Base-by-base conservation (phyloP, 176 grass and related monocot genomes). In the Pontederia crassipes region DNA sequence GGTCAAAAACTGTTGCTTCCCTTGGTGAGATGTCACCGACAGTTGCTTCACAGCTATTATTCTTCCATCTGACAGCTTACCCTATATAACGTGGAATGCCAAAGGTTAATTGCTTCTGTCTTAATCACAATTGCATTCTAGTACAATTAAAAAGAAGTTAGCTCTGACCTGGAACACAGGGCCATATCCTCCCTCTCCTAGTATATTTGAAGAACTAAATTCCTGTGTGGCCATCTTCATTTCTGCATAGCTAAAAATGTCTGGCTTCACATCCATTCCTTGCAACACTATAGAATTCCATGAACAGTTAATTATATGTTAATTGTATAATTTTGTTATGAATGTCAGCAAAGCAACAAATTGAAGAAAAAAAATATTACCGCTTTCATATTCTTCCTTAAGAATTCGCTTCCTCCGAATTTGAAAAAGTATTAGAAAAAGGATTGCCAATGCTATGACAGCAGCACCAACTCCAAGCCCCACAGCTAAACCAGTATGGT, bases 151-250 rank as follows among this genome's bases (percentile, higher is more conserved):
- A 40, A 40, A 40, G 4, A 4, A 40, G 32, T 4, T 40, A 40
- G 32, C 32, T 40, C 32, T 40, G 32, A 95, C 90, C 83, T 95
- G 89, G 73, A 71, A 66, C 66, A 95, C 90, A 4, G 55, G 58
- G 10, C 91, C 91, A 75, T 83, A 96, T 77, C 91, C 91, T 59
- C 91, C 91, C 77, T 78, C 80, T 75, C 91, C 91, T 45, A 96
- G 86, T 46, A 82, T 62, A 71, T 96, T 96, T 63, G n/a, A 58
- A 67, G 83, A 72, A 75, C 57, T 71, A 57, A 96, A 96, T n/a
- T 71, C 76, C 26, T 85, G 80, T 1, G 83, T 96, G 52, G 86
- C 86, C 47, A 75, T 79, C 65, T 58, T 82, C 15, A 96, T 70
- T 66, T 85, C 91, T 49, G 69, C 15, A 59, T 90, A 90, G 55